Base-by-base conservation (phyloP, 202 grass and related monocot genomes). In the Dendrocalamus latiflorus region DNA sequence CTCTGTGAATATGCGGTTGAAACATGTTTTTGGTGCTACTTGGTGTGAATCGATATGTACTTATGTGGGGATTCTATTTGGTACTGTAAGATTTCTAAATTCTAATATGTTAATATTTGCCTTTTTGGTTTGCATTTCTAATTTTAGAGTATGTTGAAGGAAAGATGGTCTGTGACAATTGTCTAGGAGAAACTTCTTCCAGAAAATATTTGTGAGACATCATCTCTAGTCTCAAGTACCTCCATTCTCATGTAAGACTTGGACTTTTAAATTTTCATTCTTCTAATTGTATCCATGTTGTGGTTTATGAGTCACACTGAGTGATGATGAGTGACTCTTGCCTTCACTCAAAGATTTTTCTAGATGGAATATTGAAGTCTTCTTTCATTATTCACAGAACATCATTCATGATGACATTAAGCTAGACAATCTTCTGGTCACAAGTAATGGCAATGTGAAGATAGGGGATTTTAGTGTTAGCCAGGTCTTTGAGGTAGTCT, bases 371-470 rank as follows among this genome's bases (percentile, higher is more conserved):
- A n/a, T n/a, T n/a, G n/a, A n/a, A n/a, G 42, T 48, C 6, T 48
- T 70, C 21, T 70, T 70, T 25, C 12, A 2, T 79, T 37, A 63
- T 60, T 77, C n/a, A 54, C 87, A 95, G 92, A 92, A 93, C 49
- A 88, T 98, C n/a, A n/a, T n/a, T n/a, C 92, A 98, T 58, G 85
- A 92, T 78, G 95, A 95, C 81, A 95, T 98, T 59, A 95, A 95
- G 69, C 95, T 90, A 16, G 95, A 98, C 49, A 98, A 95, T 74
- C 85, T 98, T 44, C 90, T 98, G 88, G 89, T 91, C n/a, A n/a
- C n/a, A n/a, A n/a, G n/a, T n/a, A n/a, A n/a, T n/a, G n/a, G n/a
- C n/a, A n/a, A n/a, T n/a, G n/a, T n/a, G n/a, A n/a, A n/a, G n/a
- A n/a, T n/a, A n/a, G n/a, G n/a, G n/a, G n/a, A n/a, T n/a, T n/a